These are phyloP conservation scores for Fusarium sp. DNA, from an alignment of 2,329 filamentous ascomycete species.

Conservation along the genomic window DNA sequence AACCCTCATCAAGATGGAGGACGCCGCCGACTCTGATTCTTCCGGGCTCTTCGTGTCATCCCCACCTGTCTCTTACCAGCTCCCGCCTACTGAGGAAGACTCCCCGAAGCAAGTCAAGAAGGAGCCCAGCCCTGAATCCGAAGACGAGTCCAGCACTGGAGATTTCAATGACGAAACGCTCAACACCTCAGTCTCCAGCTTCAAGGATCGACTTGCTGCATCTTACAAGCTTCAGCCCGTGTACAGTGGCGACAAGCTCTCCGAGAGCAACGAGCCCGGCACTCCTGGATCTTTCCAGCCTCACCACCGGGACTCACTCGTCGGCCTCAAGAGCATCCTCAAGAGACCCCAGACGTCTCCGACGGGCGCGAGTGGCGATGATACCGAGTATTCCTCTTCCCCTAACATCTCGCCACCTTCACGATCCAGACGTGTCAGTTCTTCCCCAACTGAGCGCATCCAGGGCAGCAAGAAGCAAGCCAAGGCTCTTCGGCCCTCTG, in stretches of 20 bases:
- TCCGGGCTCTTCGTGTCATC: slow-evolving; percentile 9
- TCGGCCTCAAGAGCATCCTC: slow-evolving; percentile 38
- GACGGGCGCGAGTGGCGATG: not conserved
- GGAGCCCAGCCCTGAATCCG: not conserved
- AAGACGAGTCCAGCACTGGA: not conserved
- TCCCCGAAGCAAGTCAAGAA: not conserved
- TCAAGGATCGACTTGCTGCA: not conserved
- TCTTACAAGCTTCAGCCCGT: slow-evolving; percentile 31
- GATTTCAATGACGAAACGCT: not conserved
- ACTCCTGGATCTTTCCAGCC: slow-evolving; percentile 27
- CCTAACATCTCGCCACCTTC: slow-evolving; percentile 12
- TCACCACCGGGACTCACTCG: slow-evolving; percentile 27
- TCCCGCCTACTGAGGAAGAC: not conserved
- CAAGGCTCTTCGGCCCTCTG: slow-evolving; percentile 12
- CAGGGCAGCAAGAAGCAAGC: slow-evolving; percentile 27
- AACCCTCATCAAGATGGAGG: not conserved
- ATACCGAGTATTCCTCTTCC: not conserved
- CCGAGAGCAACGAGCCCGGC: not conserved
- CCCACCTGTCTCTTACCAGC: slow-evolving; percentile 12
- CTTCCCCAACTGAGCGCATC: slow-evolving; percentile 30
- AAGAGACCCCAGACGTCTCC: slow-evolving; percentile 13
- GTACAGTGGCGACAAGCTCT: slow-evolving; percentile 29
- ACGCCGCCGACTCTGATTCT: not conserved
- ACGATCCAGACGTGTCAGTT: slow-evolving; percentile 2
- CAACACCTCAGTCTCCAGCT: not conserved